These are phyloP conservation scores for Populus tomentosa DNA, from an alignment of 441 rosid genomes.

Conservation along the genomic window DNA sequence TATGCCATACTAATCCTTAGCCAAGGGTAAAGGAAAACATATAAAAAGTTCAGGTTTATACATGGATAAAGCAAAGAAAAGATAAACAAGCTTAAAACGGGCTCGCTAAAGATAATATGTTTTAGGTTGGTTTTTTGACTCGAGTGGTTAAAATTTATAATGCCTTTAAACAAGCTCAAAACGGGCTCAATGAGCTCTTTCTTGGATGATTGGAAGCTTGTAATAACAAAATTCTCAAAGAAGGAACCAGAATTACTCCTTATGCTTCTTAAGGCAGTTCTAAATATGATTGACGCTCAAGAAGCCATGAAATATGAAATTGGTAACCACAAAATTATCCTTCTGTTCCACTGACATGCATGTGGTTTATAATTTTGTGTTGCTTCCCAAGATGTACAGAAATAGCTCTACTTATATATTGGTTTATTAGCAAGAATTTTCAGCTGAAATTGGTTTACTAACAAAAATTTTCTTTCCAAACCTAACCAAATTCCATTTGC, in stretches of 20 bases:
- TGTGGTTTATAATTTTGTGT: background rate
- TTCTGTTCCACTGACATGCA: background rate
- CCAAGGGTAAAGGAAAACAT: too few species aligned
- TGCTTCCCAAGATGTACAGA: background rate
- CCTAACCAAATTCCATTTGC: background rate
- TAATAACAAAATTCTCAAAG: constrained; percentile 47
- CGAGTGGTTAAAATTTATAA: too few species aligned
- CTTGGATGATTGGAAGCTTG: constrained; percentile 64
- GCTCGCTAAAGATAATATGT: too few species aligned
- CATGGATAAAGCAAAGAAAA: too few species aligned
- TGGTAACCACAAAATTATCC: constrained; percentile 36
- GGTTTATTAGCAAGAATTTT: background rate
- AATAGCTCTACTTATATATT: background rate
- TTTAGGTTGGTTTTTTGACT: too few species aligned
- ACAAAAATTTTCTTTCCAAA: background rate
- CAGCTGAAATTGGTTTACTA: background rate
- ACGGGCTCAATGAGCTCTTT: background rate
- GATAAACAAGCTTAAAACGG: too few species aligned
- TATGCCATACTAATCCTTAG: too few species aligned
- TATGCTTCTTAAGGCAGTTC: constrained; percentile 60
- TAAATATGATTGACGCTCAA: constrained; percentile 47
- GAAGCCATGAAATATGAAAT: constrained; percentile 41
- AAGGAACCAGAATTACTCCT: constrained; percentile 77
- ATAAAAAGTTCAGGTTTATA: too few species aligned
- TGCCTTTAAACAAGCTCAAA: too few species aligned